A percentile compares a stretch with the other conserved stretches of the same genome.
Conservation (phyloP, 257 asterid genomes). For the Primulina eburnea region DNA sequence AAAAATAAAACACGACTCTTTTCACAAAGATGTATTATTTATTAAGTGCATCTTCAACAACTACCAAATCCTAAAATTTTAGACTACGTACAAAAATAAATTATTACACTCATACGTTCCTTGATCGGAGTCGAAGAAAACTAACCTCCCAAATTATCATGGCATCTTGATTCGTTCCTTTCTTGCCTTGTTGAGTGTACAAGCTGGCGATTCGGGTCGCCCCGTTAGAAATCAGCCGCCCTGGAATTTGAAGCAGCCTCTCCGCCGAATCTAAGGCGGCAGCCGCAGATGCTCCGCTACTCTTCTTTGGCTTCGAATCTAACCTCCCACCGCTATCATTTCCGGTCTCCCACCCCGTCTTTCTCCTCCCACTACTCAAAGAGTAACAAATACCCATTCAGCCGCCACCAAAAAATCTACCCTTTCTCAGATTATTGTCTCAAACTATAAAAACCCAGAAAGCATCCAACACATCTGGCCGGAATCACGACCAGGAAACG, state of each 20-base stretch:
- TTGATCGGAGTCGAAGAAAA: constrained; percentile 6
- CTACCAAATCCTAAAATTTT: constrained; percentile 9
- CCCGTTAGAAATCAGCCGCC: constrained; percentile 77
- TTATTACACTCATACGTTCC: neutral
- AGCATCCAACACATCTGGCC: constrained; percentile 21
- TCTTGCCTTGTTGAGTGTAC: constrained; percentile 94
- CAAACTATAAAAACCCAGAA: neutral
- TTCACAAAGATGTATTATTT: constrained; percentile 13
- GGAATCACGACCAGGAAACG: constrained; percentile 11
- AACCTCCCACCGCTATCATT: constrained; percentile 27
- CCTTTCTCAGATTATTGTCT: constrained; percentile 12
- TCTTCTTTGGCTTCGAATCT: constrained; percentile 53
- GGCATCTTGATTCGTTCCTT: constrained; percentile 95
- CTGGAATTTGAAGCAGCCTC: constrained; percentile 72
- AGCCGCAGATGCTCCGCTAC: constrained; percentile 30
- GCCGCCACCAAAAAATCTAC: constrained; percentile 1
- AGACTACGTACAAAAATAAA: neutral
- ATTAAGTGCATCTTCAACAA: neutral
- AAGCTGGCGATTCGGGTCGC: constrained; percentile 58
- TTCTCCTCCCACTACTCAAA: constrained; percentile 40
- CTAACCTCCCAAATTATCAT: constrained; percentile 98
- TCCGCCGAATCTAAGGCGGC: constrained; percentile 64
- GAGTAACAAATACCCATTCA: constrained; percentile 94
- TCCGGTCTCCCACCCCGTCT: constrained; percentile 39
- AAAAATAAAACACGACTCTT: constrained; percentile 16